Evolutionary conservation across 331 rosid genomes (phyloP).

Genomic region (Cydonia oblonga): DNA sequence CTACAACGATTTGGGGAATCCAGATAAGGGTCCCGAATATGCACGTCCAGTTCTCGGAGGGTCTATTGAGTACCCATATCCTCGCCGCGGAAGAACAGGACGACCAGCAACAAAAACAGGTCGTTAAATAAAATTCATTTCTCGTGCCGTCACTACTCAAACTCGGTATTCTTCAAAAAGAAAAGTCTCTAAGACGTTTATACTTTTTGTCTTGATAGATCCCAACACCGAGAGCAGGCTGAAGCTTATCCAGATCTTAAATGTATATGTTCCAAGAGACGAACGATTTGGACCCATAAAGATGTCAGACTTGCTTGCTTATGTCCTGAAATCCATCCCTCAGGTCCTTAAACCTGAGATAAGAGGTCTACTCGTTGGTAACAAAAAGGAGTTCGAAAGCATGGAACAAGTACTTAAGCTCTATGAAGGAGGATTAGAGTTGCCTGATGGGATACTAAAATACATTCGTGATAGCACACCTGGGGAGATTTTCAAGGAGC

Average conservation of each 20-base stretch:
- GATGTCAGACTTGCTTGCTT: slow-evolving; percentile 28
- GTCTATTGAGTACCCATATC: slow-evolving; percentile 27
- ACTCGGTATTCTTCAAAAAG: neutral
- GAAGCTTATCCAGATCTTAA: neutral
- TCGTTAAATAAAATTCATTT: neutral
- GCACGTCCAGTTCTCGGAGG: slow-evolving; percentile 42
- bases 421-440: slow-evolving; percentile 28
- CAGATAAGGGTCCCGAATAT: neutral
- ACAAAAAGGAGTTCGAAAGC: slow-evolving; percentile 20
- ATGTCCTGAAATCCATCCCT: slow-evolving; percentile 18
- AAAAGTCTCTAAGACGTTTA: neutral
- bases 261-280: slow-evolving; percentile 43
- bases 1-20: slow-evolving; percentile 44
- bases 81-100: slow-evolving; percentile 53
- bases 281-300: slow-evolving; percentile 44
- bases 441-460: slow-evolving; percentile 14
- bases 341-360: slow-evolving; percentile 14
- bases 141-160: neutral
- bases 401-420: slow-evolving; percentile 24
- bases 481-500: slow-evolving; percentile 17
- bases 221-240: slow-evolving; percentile 27
- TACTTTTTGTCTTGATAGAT: slow-evolving; percentile 15
- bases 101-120: slow-evolving; percentile 28
- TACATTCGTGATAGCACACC: slow-evolving; percentile 1
- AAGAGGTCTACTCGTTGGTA: slow-evolving; percentile 4